Evolutionary conservation across 768 basidiomycete species (phyloP), one percentile per base, ranked within the genome.

Genomic region (Russula sp.): DNA sequence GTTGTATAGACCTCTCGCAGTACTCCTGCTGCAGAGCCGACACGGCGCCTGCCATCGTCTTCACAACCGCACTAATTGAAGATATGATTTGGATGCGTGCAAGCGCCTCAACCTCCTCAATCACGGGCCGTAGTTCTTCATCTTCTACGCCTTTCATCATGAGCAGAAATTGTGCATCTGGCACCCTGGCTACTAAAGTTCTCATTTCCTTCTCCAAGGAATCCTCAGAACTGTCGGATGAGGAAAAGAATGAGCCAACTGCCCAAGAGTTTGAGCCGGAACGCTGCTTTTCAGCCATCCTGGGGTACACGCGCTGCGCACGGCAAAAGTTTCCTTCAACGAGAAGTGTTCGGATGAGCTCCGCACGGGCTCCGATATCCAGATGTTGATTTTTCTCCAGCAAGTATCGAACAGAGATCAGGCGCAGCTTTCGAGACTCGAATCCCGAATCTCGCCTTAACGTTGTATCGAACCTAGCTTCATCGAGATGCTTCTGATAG

Each of bases 131-230:
- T 9, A 50, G 3, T 5, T 60, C 59, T 1, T 48, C 20, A 5
- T 48, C 32, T 11, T n/a, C 48, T 16, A 56, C 43, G 34, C 29
- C 22, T 11, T 51, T 47, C 20, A 67, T 29, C 8, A 22, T 22
- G 16, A 56, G 39, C 2, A 68, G 39, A 38, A 68, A 68, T 0
- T 39, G 55, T 2, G 42, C 8, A 39, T 68, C 63, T 1, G 56
- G 13, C 5, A 61, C 39, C 2, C 7, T n/a, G 5, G 18, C 29
- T 7, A 52, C 64, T 9, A 55, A 36, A 18, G 14, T n/a, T 36
- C 55, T 61, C 42, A 63, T 58, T 8, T 67, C 64, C 22, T 20
- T 46, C 22, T 60, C 34, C 5, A 60, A 35, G 29, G 34, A 7
- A 3, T 52, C 60, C 20, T 43, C 64, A 32, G 38, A 29, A 18